These are phyloP conservation scores for Craterostigma plantagineum DNA, from an alignment of 257 asterid genomes.

Conservation along the genomic window DNA sequence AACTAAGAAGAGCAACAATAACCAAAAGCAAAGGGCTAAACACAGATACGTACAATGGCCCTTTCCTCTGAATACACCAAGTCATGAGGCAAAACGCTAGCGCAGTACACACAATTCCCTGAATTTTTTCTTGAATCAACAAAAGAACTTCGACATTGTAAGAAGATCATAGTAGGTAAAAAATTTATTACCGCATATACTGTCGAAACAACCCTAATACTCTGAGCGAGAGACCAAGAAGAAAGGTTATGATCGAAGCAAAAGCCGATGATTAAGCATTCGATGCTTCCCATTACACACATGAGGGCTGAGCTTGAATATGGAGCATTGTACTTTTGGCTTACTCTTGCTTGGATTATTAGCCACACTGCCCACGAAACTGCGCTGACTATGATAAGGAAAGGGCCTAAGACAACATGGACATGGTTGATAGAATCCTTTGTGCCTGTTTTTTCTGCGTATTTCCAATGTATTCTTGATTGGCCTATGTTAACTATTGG, in stretches of 20 bases:
- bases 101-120: conserved; percentile 73
- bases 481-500: background rate
- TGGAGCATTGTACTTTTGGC: conserved; percentile 45
- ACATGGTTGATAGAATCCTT: conserved; percentile 19
- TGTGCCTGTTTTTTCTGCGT: conserved; percentile 31
- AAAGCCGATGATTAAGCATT: conserved; percentile 42
- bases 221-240: conserved; percentile 49
- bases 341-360: conserved; percentile 56
- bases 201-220: conserved; percentile 46
- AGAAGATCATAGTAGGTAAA: too few relatives aligned
- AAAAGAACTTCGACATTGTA: too few relatives aligned
- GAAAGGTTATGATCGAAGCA: conserved; percentile 34
- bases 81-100: conserved; percentile 52
- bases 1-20: conserved; percentile 66
- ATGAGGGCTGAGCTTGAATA: conserved; percentile 68
- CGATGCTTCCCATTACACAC: conserved; percentile 61
- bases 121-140: too few relatives aligned
- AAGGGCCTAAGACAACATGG: conserved; percentile 39
- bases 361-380: conserved; percentile 74
- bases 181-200: conserved; percentile 65
- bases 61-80: conserved; percentile 65
- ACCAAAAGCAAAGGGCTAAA: conserved; percentile 74
- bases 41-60: conserved; percentile 67
- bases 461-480: conserved; percentile 16
- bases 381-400: conserved; percentile 54